Conservation (phyloP, 306 rosid genomes). For the Begonia fuchsioides region DNA sequence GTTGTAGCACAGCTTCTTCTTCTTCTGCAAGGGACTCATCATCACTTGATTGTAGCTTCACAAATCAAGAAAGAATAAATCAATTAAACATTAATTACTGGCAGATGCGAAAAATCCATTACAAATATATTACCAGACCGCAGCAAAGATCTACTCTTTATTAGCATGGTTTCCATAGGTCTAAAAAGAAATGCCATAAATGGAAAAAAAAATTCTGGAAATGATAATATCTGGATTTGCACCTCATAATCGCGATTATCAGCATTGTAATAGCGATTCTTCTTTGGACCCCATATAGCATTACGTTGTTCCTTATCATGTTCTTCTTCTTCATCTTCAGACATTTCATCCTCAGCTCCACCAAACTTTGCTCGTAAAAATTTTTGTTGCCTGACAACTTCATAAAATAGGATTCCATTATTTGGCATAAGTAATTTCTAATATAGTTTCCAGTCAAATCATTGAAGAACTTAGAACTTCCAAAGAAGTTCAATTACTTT, state of each 20-base stretch:
- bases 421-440: neutral
- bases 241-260: slow-evolving; percentile 81
- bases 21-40: slow-evolving; percentile 68
- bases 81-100: slow-evolving; percentile 5
- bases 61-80: slow-evolving; percentile 7
- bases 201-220: neutral
- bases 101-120: slow-evolving; percentile 2
- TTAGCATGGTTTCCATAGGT: neutral
- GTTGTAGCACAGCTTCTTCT: slow-evolving; percentile 43
- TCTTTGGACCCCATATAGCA: slow-evolving; percentile 30
- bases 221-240: slow-evolving; percentile 8
- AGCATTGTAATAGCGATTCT: slow-evolving; percentile 34
- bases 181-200: neutral
- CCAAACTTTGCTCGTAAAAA: slow-evolving; percentile 47
- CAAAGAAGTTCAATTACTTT: slow-evolving; percentile 30
- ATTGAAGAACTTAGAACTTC: neutral
- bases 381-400: slow-evolving; percentile 51
- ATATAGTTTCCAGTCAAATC: neutral
- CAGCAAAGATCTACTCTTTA: neutral
- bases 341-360: slow-evolving; percentile 46
- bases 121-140: too few species aligned
- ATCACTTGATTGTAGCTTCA: slow-evolving; percentile 56
- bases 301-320: slow-evolving; percentile 25
- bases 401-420: slow-evolving; percentile 10
- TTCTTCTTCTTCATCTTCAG: slow-evolving; percentile 42